Evolutionary conservation across 1,284 basidiomycete genomes (phyloP).

Genomic region (Puccinia sorghi): DNA sequence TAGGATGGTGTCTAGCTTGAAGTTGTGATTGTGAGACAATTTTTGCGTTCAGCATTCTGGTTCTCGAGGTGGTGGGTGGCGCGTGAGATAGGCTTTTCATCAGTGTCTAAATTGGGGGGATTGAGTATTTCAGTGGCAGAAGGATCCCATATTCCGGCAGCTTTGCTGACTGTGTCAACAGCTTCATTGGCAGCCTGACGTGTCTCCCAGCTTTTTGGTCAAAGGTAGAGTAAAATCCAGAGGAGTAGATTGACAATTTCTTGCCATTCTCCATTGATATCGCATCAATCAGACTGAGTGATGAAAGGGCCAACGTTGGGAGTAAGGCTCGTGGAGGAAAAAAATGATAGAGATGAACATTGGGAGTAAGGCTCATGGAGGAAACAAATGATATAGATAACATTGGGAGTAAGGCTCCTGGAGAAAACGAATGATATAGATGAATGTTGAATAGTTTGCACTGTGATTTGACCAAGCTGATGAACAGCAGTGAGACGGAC

Average conservation of each 20-base stretch:
- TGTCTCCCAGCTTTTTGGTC: slow-evolving; percentile 83
- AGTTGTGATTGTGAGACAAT: slow-evolving; percentile 54
- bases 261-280: slow-evolving; percentile 70
- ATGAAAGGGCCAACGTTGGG: slow-evolving; percentile 50
- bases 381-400: slow-evolving; percentile 59
- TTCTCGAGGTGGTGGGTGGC: slow-evolving; percentile 55
- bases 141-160: slow-evolving; percentile 80
- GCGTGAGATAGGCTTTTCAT: slow-evolving; percentile 53
- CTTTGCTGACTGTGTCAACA: slow-evolving; percentile 78
- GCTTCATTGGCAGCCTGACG: slow-evolving; percentile 79
- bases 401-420: no score
- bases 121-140: slow-evolving; percentile 53
- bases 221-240: slow-evolving; percentile 79
- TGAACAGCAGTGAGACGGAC: slow-evolving; percentile 86
- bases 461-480: slow-evolving; percentile 85
- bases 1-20: slow-evolving; percentile 58
- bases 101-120: not conserved
- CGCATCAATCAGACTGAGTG: slow-evolving; percentile 53
- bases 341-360: slow-evolving; percentile 50
- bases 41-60: not conserved
- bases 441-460: slow-evolving; percentile 65
- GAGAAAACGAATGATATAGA: slow-evolving; percentile 51
- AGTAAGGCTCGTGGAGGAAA: slow-evolving; percentile 49
- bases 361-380: slow-evolving; percentile 51
- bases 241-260: slow-evolving; percentile 68